These are phyloP conservation scores for Carex parvula DNA, from an alignment of 176 grass and related monocot genomes.

Conservation along the genomic window DNA sequence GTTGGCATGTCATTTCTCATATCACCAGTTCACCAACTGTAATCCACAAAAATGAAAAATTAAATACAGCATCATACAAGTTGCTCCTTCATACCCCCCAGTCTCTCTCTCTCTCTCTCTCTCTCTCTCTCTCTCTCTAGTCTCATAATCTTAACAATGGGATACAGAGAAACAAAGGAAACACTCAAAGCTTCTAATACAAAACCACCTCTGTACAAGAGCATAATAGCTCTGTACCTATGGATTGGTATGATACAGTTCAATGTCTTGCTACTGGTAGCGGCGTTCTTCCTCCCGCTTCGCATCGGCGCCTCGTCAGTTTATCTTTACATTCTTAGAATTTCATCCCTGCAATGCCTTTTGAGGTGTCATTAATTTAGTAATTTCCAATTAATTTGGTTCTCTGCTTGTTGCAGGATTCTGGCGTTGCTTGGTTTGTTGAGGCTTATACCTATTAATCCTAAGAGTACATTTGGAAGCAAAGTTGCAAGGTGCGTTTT, in stretches of 20 bases:
- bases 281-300: background rate
- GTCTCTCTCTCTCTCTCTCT: too few relatives aligned
- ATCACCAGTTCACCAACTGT: background rate
- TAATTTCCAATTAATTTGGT: background rate
- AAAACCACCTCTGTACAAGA: background rate
- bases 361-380: background rate
- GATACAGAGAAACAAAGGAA: background rate
- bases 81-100: background rate
- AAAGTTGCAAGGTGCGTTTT: constrained; percentile 14
- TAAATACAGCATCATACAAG: too few relatives aligned
- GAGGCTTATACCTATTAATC: constrained; percentile 3
- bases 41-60: background rate
- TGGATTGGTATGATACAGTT: constrained; percentile 21
- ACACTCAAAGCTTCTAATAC: background rate
- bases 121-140: background rate
- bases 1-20: background rate
- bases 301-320: constrained; percentile 6
- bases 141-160: constrained; percentile 17
- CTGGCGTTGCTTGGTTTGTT: constrained; percentile 4
- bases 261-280: background rate
- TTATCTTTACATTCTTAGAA: background rate
- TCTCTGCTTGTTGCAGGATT: background rate
- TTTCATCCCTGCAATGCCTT: background rate
- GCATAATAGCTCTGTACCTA: constrained; percentile 20
- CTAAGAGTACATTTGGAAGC: constrained; percentile 14